phyloP scores from a whole-genome alignment of 2,329 filamentous ascomycete species.

The Fusarium caatingaense region DNA sequence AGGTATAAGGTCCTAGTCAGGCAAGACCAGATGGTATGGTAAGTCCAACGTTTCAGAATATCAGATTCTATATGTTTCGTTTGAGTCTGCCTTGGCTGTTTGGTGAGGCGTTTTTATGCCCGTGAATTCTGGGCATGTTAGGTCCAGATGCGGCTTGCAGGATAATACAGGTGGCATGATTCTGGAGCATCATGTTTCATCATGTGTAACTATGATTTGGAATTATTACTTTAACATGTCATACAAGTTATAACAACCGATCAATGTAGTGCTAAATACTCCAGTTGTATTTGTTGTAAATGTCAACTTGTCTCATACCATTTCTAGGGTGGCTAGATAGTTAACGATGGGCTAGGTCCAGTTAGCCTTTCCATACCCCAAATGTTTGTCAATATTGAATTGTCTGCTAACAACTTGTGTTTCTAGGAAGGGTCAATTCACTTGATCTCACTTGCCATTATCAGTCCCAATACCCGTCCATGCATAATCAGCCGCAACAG shows the following conservation, averaged over 20 bases:
- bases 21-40: not conserved
- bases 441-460: conserved; percentile 8
- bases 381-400: not conserved
- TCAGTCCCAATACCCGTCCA: not conserved
- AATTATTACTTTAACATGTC: not conserved
- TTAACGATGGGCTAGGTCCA: not conserved
- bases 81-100: not conserved
- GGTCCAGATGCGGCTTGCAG: not conserved
- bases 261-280: not conserved
- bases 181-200: not conserved
- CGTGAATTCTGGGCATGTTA: not conserved
- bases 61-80: not conserved
- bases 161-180: too few relatives aligned
- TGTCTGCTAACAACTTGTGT: not conserved
- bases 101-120: not conserved
- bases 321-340: not conserved
- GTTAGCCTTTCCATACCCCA: not conserved
- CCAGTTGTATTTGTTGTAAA: not conserved
- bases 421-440: not conserved
- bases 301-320: not conserved
- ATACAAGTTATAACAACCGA: not conserved
- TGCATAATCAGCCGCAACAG: conserved; percentile 28
- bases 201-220: not conserved
- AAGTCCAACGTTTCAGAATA: not conserved
- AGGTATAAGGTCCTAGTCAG: not conserved